phyloP scores from a whole-genome alignment of 2,329 filamentous ascomycete species.

The Neonectria hederae region DNA sequence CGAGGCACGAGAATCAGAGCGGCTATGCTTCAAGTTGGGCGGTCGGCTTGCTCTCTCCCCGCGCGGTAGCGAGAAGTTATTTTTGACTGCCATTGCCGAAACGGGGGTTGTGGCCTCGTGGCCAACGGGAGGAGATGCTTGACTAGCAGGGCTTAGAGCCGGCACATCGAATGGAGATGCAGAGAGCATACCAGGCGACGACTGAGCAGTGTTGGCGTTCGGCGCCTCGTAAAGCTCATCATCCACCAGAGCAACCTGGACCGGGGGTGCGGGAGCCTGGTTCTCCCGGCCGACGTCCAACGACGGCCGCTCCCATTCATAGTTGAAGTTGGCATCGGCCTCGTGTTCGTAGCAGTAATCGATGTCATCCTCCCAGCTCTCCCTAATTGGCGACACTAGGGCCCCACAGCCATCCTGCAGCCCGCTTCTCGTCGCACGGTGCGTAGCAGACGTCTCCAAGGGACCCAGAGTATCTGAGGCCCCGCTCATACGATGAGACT shows the following conservation, averaged over 20 bases:
- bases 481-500: conserved; percentile 55
- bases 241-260: conserved; percentile 37
- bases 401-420: conserved; percentile 31
- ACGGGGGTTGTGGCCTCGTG: conserved; percentile 58
- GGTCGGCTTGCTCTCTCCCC: conserved; percentile 47
- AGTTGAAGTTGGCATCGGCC: conserved; percentile 72
- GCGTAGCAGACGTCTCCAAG: conserved; percentile 52
- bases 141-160: conserved; percentile 60
- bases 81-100: conserved; percentile 49
- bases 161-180: conserved; percentile 53
- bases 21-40: conserved; percentile 46
- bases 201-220: conserved; percentile 27
- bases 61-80: conserved; percentile 64
- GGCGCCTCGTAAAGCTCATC: conserved; percentile 38
- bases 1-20: conserved; percentile 58
- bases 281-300: conserved; percentile 51
- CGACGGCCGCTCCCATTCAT: conserved; percentile 70
- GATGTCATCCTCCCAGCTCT: conserved; percentile 75
- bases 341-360: conserved; percentile 77
- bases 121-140: conserved; percentile 51
- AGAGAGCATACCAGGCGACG: conserved; percentile 43
- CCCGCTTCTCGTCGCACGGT: conserved; percentile 38
- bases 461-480: conserved; percentile 63
- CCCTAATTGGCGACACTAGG: conserved; percentile 47
- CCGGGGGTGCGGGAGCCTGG: conserved; percentile 29